Evolutionary conservation across 139 green algal genomes (phyloP), one percentile per base, ranked within the genome.

Genomic region (Pseudopediastrum boryanum): DNA sequence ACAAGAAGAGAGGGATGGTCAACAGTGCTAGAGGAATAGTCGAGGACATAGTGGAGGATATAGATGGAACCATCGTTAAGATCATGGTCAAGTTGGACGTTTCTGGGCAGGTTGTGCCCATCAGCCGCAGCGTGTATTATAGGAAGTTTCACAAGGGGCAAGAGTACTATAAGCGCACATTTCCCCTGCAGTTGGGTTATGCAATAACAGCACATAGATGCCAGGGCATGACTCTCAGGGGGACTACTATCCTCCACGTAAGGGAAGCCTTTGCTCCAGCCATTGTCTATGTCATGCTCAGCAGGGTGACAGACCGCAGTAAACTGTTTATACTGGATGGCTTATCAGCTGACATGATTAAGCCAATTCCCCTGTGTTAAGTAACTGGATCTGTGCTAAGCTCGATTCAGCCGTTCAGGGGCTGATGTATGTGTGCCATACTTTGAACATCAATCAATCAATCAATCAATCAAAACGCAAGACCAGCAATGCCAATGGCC

Each of bases 241-340:
- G 69, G 13, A 21, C 4, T 23, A 51, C 35, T 36, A 66, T 77
- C 48, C 4, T 77, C 12, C 69, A 66, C 3, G 69, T 41, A 8
- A 35, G 69, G 10, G n/a, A 23, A 2, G 69, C 39, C 50, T 77
- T 77, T n/a, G n/a, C 69, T 2, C 69, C 69, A 3, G 69, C 31
- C 29, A 51, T 46, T 13, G 7, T 75, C 46, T 75, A 75, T 48
- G 68, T 75, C 25, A 64, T 64, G 68, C 68, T 75, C 6, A 62
- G 41, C 4, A 31, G 68, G 19, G 68, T 63, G 0, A 75, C 68
- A n/a, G 41, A 10, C n/a, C 19, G 58, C 3, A 33, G 19, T 0
- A 67, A 67, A 31, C n/a, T 67, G 58, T 39, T 10, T 12, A 39
- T 67, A 10, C 19, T 67, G 3, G 58, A n/a, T n/a, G n/a, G n/a